Percentiles rank a stretch among this genome's conserved stretches.
These are phyloP conservation scores for Suhomyces bokatorum DNA, from an alignment of 1,139 yeast genomes.

Conservation along the genomic window DNA sequence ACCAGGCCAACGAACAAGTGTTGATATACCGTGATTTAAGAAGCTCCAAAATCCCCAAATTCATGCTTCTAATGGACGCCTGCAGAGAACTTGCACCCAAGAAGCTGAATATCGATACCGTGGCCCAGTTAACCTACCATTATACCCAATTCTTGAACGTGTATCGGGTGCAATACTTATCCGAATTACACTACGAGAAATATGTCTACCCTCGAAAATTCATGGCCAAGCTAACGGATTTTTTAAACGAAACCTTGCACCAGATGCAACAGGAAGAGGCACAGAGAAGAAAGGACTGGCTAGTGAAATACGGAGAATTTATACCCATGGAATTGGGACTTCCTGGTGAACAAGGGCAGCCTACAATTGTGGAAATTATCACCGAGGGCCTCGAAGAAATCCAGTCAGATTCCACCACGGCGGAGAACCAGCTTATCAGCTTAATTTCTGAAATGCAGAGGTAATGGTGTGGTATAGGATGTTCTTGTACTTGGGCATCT, in stretches of 20 bases:
- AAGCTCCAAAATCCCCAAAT: conserved; percentile 26
- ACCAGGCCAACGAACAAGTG: conserved; percentile 18
- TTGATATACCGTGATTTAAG: conserved; percentile 26
- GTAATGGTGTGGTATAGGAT: neutral
- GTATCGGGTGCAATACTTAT: conserved; percentile 38
- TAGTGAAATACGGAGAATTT: conserved; percentile 41
- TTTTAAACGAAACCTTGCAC: conserved; percentile 36
- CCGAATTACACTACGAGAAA: conserved; percentile 44
- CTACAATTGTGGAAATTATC: conserved; percentile 42
- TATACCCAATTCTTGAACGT: conserved; percentile 37
- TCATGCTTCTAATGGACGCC: conserved; percentile 24
- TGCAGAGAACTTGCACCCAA: conserved; percentile 23
- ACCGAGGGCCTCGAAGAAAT: conserved; percentile 45
- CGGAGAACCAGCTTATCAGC: conserved; percentile 28
- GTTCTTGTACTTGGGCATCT: neutral
- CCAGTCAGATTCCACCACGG: conserved; percentile 19
- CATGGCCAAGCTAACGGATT: conserved; percentile 31
- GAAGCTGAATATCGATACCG: conserved; percentile 26
- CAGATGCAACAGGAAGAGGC: conserved; percentile 38
- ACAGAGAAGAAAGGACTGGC: conserved; percentile 40
- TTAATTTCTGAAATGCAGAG: conserved; percentile 17
- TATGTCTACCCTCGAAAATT: conserved; percentile 43
- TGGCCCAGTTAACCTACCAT: conserved; percentile 37
- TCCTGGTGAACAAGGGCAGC: conserved; percentile 43
- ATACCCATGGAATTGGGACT: conserved; percentile 44